phyloP scores from a whole-genome alignment of 208 protist species.

The Zelonia costaricensis region DNA sequence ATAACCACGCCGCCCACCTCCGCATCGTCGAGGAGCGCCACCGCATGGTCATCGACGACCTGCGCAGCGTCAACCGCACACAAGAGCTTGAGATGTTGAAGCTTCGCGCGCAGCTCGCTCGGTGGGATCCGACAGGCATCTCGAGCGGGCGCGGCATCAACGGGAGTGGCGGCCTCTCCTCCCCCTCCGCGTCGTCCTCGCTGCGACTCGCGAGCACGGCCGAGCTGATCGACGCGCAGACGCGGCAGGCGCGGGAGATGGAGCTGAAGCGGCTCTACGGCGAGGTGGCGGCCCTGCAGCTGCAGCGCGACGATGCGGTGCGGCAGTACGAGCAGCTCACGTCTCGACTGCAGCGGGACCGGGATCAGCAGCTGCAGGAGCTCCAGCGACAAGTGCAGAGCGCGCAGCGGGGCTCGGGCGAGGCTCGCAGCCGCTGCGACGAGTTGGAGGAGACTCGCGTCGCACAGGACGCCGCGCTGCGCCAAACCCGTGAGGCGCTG shows the following conservation, averaged over 20 bases:
- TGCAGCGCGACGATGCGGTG: constrained; percentile 72
- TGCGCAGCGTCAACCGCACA: constrained; percentile 50
- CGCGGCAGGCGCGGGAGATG: constrained; percentile 63
- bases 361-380: constrained; percentile 42
- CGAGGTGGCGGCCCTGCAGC: constrained; percentile 57
- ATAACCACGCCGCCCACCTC: constrained; percentile 82
- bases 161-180: constrained; percentile 11
- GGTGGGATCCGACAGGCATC: constrained; percentile 41
- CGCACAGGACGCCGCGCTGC: constrained; percentile 17
- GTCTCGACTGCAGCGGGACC: constrained; percentile 43
- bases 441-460: constrained; percentile 24
- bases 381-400: constrained; percentile 33
- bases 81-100: constrained; percentile 73
- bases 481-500: constrained; percentile 26
- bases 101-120: constrained; percentile 71
- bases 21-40: constrained; percentile 82
- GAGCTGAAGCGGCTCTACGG: constrained; percentile 78
- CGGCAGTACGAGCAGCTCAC: constrained; percentile 74
- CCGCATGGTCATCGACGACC: constrained; percentile 53
- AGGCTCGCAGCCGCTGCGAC: constrained; percentile 20
- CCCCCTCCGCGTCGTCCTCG: not conserved
- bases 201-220: constrained; percentile 35
- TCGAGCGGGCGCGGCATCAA: constrained; percentile 1
- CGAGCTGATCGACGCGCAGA: constrained; percentile 69
- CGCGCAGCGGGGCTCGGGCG: constrained; percentile 31